phyloP scores from a whole-genome alignment of 2,329 filamentous ascomycete species.

The Neodidymelliopsis sp. region DNA sequence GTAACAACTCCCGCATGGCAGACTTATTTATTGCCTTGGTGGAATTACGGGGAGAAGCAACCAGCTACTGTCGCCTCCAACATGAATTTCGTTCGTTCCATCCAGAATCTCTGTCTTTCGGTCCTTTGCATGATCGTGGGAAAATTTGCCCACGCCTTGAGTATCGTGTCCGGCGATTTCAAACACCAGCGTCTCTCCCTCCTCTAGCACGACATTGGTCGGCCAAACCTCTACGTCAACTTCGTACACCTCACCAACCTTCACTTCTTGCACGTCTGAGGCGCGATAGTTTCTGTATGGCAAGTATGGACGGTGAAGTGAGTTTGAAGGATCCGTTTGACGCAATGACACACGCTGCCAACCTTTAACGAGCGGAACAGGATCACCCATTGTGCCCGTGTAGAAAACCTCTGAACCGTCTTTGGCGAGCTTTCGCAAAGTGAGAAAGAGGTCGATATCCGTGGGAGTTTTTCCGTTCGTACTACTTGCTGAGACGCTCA shows the following conservation, averaged over 20 bases:
- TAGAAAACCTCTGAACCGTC: conserved; percentile 64
- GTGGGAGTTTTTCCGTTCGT: conserved; percentile 43
- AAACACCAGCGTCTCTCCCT: conserved; percentile 58
- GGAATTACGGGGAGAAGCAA: too few relatives aligned
- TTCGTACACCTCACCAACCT: conserved; percentile 59
- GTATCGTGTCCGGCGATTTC: conserved; percentile 43
- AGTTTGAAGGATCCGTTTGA: conserved; percentile 50
- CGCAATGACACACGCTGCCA: conserved; percentile 64
- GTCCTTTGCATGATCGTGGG: neutral
- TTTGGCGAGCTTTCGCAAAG: conserved; percentile 60
- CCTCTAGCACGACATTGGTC: conserved; percentile 61
- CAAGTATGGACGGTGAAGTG: conserved; percentile 26
- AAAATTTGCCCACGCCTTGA: neutral
- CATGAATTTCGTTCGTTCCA: neutral
- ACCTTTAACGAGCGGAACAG: conserved; percentile 64
- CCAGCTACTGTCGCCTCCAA: too few relatives aligned
- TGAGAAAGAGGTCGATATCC: conserved; percentile 68
- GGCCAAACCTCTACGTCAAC: conserved; percentile 69
- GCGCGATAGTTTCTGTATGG: conserved; percentile 60
- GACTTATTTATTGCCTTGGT: too few relatives aligned
- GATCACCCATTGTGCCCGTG: conserved; percentile 67
- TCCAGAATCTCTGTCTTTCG: neutral
- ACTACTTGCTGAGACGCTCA: conserved; percentile 62
- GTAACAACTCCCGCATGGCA: too few relatives aligned
- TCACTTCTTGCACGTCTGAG: conserved; percentile 62